Evolutionary conservation across 495 filamentous ascomycete species (phyloP), one percentile per base, ranked within the genome.

Genomic region (Baudoinia panamericana): DNA sequence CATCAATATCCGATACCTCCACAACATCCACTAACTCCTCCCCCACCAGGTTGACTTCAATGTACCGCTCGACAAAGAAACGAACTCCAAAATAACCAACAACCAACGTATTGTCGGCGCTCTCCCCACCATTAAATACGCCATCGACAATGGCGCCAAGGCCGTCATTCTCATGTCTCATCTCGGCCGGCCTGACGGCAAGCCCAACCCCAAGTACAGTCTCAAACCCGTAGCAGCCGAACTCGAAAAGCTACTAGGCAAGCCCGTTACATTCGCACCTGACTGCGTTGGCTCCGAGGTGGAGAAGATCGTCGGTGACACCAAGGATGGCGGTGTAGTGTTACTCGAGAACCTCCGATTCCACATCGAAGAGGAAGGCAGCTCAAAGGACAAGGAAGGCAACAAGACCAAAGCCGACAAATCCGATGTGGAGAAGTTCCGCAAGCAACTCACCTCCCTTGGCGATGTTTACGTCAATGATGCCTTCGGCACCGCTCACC

Each of bases 11-110:
- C 36, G 16, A 20, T 16, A 26, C 33, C 24, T 33, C 19, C 7
- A 45, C 43, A 11, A 4, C n/a, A 30, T 15, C n/a, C 9, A 17
- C 27, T 34, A 33, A 39, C 56, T 8, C 17, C 11, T 19, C 10
- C 32, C 95, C 88, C 88, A n/a, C n/a, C n/a, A n/a, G n/a, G n/a
- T 99, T 53, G 90, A 99, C 70, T 99, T 99, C 76, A 99, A 99
- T 67, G 90, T 99, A 36, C 90, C 90, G 50, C 84, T 95, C 59
- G 83, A 96, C 58, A 52, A 52, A 21, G 48, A 51, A 26, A 72
- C 68, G 48, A 67, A 86, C 46, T 81, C 81, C 70, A 85, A 88
- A n/a, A 73, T 95, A 60, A 95, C 90, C 60, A 96, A 96, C 73
- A 82, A 78, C 63, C 92, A 96, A 65, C 88, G 90, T 65, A 96